These are phyloP conservation scores for Litsea cubeba DNA, from an alignment of 164 flowering plant genomes.

Conservation along the genomic window DNA sequence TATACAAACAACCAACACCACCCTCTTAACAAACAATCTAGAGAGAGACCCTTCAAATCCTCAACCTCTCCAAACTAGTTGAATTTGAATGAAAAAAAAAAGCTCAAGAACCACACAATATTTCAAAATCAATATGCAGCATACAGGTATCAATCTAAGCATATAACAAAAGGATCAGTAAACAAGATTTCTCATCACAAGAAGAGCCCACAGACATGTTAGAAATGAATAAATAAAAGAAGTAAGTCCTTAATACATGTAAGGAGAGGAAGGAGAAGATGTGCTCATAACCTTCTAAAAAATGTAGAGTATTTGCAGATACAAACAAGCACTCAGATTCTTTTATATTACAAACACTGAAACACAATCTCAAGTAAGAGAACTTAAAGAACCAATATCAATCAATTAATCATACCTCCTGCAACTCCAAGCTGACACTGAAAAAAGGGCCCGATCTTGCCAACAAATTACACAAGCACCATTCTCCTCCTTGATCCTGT, in stretches of 20 bases:
- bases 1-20: no score
- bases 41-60: no score
- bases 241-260: neutral
- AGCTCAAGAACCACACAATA: no score
- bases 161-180: no score
- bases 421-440: slow-evolving; percentile 73
- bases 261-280: neutral
- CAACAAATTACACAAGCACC: slow-evolving; percentile 66
- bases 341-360: neutral
- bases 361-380: no score
- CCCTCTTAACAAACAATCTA: no score
- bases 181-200: no score
- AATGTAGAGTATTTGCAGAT: neutral
- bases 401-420: slow-evolving; percentile 46
- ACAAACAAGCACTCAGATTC: neutral
- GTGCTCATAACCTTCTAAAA: neutral
- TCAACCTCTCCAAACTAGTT: no score
- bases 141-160: no score
- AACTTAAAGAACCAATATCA: slow-evolving; percentile 1
- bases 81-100: no score
- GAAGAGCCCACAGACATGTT: no score
- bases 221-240: slow-evolving; percentile 37
- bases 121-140: no score
- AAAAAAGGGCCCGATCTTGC: slow-evolving; percentile 69
- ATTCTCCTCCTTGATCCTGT: slow-evolving; percentile 60